Conservation (phyloP, 2,329 filamentous ascomycete species). For the Catunica adiposa region DNA sequence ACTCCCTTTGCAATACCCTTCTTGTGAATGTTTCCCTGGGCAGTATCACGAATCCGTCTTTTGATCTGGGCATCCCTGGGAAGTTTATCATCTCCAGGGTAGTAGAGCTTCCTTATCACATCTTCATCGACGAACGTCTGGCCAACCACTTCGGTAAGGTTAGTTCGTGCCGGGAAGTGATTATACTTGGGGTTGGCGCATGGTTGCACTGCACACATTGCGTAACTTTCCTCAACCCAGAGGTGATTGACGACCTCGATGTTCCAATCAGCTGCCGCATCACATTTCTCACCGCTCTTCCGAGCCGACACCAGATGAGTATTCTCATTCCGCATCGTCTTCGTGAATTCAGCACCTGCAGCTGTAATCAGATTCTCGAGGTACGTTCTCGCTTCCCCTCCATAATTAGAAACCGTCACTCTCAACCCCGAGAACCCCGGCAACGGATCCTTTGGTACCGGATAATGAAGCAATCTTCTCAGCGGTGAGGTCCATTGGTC, state of each 20-base stretch:
- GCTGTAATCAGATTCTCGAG: constrained; percentile 81
- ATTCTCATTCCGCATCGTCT: constrained; percentile 88
- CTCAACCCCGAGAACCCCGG: constrained; percentile 59
- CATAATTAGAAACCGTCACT: constrained; percentile 92
- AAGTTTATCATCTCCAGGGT: constrained; percentile 37
- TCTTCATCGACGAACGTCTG: constrained; percentile 63
- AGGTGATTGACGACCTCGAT: constrained; percentile 84
- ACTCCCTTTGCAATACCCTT: constrained; percentile 32
- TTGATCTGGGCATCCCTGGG: constrained; percentile 30
- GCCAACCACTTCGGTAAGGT: constrained; percentile 82
- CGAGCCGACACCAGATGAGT: constrained; percentile 91
- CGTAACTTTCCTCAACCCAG: constrained; percentile 95
- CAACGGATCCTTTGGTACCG: constrained; percentile 59
- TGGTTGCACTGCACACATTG: constrained; percentile 62
- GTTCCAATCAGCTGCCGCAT: constrained; percentile 82
- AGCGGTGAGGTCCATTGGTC: constrained; percentile 80
- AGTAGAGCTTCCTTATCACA: constrained; percentile 48
- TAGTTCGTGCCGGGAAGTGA: constrained; percentile 76
- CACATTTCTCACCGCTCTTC: constrained; percentile 78
- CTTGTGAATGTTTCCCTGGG: constrained; percentile 33
- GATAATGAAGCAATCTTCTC: constrained; percentile 75
- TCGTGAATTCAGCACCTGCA: constrained; percentile 75
- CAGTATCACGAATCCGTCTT: constrained; percentile 32
- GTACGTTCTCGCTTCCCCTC: constrained; percentile 82
- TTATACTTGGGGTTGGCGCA: constrained; percentile 62